A percentile compares a stretch with the other conserved stretches of the same genome.
Conservation (phyloP, 73 alveolate species). For the Paramecium pentaurelia region DNA sequence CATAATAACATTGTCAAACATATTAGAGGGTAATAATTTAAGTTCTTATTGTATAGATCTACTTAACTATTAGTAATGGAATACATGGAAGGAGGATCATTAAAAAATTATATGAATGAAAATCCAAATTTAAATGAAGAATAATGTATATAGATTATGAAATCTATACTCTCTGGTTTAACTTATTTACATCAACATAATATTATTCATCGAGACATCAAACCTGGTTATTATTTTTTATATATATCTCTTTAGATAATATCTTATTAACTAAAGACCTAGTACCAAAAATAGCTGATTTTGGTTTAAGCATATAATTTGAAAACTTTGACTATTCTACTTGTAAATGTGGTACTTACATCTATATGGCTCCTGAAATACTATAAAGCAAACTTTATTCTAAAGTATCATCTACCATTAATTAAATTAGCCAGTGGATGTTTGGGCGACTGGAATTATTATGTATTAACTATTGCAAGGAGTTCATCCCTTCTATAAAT, state of each 20-base stretch:
- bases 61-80: not conserved
- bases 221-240: not conserved
- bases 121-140: not conserved
- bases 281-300: not conserved
- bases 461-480: conserved; percentile 2
- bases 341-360: not conserved
- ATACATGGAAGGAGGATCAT: conserved; percentile 44
- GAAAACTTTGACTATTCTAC: not conserved
- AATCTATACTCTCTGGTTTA: not conserved
- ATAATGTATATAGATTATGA: not conserved
- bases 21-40: not conserved
- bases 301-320: not conserved
- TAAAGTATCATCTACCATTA: not conserved
- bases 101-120: not conserved
- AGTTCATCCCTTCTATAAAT: not conserved
- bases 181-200: conserved; percentile 1
- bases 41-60: not conserved
- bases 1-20: conserved; percentile 3
- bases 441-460: conserved; percentile 25
- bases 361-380: conserved; percentile 25
- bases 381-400: not conserved
- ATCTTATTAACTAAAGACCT: not conserved
- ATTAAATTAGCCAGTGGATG: conserved; percentile 4
- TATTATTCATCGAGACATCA: not conserved
- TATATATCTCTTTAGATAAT: not conserved